A percentile compares a stretch with the other conserved stretches of the same genome.
These are phyloP conservation scores for Grosmannia serpens DNA, from an alignment of 2,329 filamentous ascomycete species.

Conservation along the genomic window DNA sequence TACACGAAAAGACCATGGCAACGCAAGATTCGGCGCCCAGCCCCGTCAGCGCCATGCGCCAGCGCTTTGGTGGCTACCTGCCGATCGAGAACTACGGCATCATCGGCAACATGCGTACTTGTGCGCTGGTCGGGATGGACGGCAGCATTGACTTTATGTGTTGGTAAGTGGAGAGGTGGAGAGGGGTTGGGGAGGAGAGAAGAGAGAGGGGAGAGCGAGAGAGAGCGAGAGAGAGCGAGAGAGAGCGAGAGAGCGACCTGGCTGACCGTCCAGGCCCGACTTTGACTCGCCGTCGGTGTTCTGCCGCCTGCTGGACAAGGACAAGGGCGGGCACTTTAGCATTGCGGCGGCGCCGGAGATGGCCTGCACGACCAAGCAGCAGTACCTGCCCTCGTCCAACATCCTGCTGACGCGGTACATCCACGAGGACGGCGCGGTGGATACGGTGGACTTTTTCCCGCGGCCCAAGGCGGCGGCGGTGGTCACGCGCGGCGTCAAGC, in stretches of 20 bases:
- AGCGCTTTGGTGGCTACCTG: slow-evolving; percentile 33
- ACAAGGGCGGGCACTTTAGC: slow-evolving; percentile 63
- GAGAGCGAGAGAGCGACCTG: background rate
- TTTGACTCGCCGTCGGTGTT: slow-evolving; percentile 71
- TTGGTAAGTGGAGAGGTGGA: slow-evolving; percentile 37
- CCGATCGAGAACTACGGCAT: slow-evolving; percentile 69
- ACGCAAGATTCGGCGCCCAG: background rate
- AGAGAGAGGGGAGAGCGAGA: background rate
- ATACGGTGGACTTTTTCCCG: slow-evolving; percentile 66
- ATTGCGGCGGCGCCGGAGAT: slow-evolving; percentile 44
- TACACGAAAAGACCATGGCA: background rate
- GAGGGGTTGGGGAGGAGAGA: too few relatives aligned
- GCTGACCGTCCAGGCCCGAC: slow-evolving; percentile 44
- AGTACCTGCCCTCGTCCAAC: slow-evolving; percentile 64
- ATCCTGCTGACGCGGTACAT: slow-evolving; percentile 70
- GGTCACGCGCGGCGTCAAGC: slow-evolving; percentile 32
- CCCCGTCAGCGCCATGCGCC: slow-evolving; percentile 18
- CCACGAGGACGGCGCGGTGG: slow-evolving; percentile 62
- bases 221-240: background rate
- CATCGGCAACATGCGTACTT: slow-evolving; percentile 72
- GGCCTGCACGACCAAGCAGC: slow-evolving; percentile 60
- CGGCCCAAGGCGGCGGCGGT: slow-evolving; percentile 50
- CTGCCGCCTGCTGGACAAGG: slow-evolving; percentile 60
- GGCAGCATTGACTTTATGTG: slow-evolving; percentile 70
- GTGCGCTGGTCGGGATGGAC: slow-evolving; percentile 62